These are phyloP conservation scores for Globisporangium mamillatum DNA, from an alignment of 352 stramenopile genomes.

Conservation along the genomic window DNA sequence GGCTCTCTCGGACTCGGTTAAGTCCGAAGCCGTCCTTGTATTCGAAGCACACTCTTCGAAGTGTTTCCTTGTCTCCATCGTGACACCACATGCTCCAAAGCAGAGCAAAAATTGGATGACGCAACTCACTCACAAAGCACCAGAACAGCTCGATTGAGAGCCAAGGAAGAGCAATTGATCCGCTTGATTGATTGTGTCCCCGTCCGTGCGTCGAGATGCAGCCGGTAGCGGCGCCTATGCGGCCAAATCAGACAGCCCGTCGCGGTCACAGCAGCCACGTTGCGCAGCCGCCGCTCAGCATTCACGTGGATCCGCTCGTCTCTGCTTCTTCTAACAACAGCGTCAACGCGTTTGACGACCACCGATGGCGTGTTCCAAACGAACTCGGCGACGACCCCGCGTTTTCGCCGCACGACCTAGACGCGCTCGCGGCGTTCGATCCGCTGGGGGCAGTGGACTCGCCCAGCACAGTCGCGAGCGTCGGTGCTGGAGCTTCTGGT, in stretches of 20 bases:
- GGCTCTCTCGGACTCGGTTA: background rate
- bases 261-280: background rate
- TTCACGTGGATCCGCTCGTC: background rate
- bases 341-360: background rate
- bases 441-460: background rate
- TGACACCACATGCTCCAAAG: background rate
- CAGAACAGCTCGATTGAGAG: background rate
- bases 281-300: background rate
- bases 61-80: background rate
- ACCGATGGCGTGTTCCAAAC: background rate
- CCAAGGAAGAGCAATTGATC: background rate
- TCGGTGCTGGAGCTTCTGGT: background rate
- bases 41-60: background rate
- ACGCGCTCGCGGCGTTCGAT: background rate
- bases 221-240: background rate
- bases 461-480: background rate
- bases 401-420: background rate
- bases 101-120: background rate
- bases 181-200: background rate
- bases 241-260: background rate
- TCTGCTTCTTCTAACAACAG: background rate
- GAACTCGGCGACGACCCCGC: background rate
- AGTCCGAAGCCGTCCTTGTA: background rate
- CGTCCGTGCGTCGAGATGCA: slow-evolving; percentile 7
- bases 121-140: slow-evolving; percentile 7